Conservation (phyloP, 345 rosid genomes). For the Murraya paniculata region DNA sequence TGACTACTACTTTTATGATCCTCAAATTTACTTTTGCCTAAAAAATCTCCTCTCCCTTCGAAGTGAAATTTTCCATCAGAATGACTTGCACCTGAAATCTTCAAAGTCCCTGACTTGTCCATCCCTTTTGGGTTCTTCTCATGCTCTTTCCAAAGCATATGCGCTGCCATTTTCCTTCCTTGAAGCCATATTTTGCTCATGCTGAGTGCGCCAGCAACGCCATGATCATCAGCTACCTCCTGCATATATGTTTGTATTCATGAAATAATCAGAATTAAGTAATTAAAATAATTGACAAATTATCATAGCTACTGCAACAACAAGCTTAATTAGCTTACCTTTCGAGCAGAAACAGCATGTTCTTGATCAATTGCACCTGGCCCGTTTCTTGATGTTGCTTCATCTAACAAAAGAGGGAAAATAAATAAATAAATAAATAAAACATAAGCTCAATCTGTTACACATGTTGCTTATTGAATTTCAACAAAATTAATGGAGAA, state of each 20-base stretch:
- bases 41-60: slow-evolving; percentile 21
- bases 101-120: neutral
- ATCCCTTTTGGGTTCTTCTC: neutral
- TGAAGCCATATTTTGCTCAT: slow-evolving; percentile 13
- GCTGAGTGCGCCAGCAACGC: slow-evolving; percentile 1
- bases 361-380: neutral
- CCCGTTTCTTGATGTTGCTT: neutral
- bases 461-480: no score
- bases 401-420: neutral
- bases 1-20: slow-evolving; percentile 5
- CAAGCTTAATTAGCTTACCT: slow-evolving; percentile 8
- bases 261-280: neutral
- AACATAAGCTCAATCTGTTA: neutral
- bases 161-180: slow-evolving; percentile 43
- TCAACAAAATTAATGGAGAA: neutral
- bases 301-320: neutral
- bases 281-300: neutral
- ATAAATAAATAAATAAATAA: neutral
- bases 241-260: slow-evolving; percentile 3
- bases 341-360: neutral
- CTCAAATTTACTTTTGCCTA: slow-evolving; percentile 13
- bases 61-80: slow-evolving; percentile 33
- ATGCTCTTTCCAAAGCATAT: slow-evolving; percentile 6
- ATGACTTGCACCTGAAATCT: slow-evolving; percentile 46
- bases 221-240: slow-evolving; percentile 24